A percentile compares a stretch with the other conserved stretches of the same genome.
Evolutionary conservation across 2,329 filamentous ascomycete species (phyloP).

Genomic region (Herpotrichia juniperi): DNA sequence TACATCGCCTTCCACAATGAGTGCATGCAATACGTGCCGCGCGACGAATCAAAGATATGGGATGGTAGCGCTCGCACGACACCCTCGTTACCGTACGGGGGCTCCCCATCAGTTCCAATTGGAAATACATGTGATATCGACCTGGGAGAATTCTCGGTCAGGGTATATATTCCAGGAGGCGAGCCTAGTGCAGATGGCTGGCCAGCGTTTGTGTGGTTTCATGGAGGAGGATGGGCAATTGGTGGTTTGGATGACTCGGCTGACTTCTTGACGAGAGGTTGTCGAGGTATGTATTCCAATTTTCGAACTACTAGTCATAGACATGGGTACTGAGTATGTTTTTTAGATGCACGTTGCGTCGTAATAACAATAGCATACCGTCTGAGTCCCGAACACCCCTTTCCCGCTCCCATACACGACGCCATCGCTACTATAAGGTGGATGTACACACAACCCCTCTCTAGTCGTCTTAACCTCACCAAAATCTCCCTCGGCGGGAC

Average conservation of each 20-base stretch:
- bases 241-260: background rate
- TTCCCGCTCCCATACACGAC: background rate
- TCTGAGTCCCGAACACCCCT: background rate
- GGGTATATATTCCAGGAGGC: slow-evolving; percentile 1
- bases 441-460: background rate
- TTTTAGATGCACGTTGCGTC: background rate
- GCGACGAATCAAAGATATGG: background rate
- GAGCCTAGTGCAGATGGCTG: background rate
- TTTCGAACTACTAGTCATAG: background rate
- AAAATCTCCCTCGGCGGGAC: slow-evolving; percentile 1
- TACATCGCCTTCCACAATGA: slow-evolving; percentile 2
- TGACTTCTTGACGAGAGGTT: slow-evolving; percentile 1
- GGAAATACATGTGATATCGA: background rate
- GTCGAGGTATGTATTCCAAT: background rate
- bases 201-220: slow-evolving; percentile 1
- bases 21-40: slow-evolving; percentile 1
- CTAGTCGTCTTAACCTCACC: background rate
- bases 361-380: slow-evolving; percentile 1
- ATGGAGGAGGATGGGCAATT: slow-evolving; percentile 1
- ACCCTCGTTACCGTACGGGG: background rate
- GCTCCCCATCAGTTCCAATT: background rate
- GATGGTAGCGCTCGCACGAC: slow-evolving; percentile 1
- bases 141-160: background rate
- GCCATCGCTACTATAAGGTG: background rate
- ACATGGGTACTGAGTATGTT: background rate